Base-by-base conservation (phyloP, 148 eudicot species). In the Silene latifolia region DNA sequence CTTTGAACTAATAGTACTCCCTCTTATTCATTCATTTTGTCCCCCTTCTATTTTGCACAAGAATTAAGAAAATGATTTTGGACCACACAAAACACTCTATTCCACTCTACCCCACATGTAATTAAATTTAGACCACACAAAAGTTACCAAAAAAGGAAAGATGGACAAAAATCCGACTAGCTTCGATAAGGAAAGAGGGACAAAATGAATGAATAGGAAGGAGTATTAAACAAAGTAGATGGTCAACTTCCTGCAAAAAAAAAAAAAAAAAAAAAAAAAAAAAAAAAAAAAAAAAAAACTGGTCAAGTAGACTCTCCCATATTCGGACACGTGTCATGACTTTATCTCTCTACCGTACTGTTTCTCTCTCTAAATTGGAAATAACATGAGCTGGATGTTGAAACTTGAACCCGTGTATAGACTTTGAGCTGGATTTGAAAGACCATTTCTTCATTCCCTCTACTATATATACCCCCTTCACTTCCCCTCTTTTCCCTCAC, bases 341-440 rank as follows among this genome's bases (percentile, higher is more conserved):
- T 48, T 56, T 32, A 46, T 71, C 72, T 56, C 72, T 80, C 79
- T 75, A 35, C n/a, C 76, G 21, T 57, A 60, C 69, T 56, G 29
- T 27, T 54, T n/a, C 75, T 63, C 15, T 24, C 29, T 17, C 17
- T 15, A 54, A 13, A 27, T 64, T 27, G 11, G 14, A 73, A 79
- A 58, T 21, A 27, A 29, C 44, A 66, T 87, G 83, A 86, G 96
- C 90, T 88, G 96, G 82, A 81, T 77, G 74, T 75, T 72, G 88
- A 88, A 85, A 84, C 87, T 75, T 72, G 88, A 88, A 85, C 84
- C 87, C 86, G 86, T 89, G 80, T 82, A 77, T 82, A 87, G 82
- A 75, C 68, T 78, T 88, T 85, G 72, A 88, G 92, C 96, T 90
- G 88, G 82, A 82, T 63, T 61, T 76, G 82, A 77, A 60, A 73